These are phyloP conservation scores for Penicillium sp. DNA, from an alignment of 2,329 filamentous ascomycete species.

Conservation along the genomic window DNA sequence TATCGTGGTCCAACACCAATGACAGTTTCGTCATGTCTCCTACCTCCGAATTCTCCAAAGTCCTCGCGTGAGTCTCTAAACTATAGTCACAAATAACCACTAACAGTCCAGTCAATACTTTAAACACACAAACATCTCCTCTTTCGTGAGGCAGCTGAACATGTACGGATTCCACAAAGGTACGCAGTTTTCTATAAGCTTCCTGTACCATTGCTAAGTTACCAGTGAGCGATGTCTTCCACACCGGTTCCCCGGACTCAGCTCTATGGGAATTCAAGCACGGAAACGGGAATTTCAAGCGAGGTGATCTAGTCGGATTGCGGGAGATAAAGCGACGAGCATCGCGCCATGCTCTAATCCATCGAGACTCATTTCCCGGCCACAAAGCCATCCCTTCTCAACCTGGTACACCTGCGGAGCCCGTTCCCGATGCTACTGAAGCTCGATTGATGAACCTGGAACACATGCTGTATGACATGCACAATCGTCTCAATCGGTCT, in stretches of 20 bases:
- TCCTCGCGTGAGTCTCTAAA: constrained; percentile 76
- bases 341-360: constrained; percentile 89
- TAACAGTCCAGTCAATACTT: constrained; percentile 80
- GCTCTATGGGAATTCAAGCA: constrained; percentile 99
- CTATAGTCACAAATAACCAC: constrained; percentile 9
- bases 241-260: constrained; percentile 90
- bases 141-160: constrained; percentile 95
- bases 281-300: constrained; percentile 94
- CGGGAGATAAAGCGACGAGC: constrained; percentile 95
- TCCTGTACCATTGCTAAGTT: constrained; percentile 15
- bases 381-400: constrained; percentile 78
- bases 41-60: constrained; percentile 96
- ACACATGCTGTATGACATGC: constrained; percentile 80
- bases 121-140: constrained; percentile 98
- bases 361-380: constrained; percentile 83
- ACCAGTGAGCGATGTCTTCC: constrained; percentile 95
- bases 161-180: constrained; percentile 99
- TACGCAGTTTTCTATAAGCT: constrained; percentile 44
- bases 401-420: constrained; percentile 82
- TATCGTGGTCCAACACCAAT: constrained; percentile 91
- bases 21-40: constrained; percentile 99
- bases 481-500: constrained; percentile 73
- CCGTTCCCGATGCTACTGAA: constrained; percentile 79
- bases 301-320: constrained; percentile 86
- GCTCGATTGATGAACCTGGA: constrained; percentile 76